Base-by-base conservation (phyloP, 2,329 filamentous ascomycete species). In the Cladobotryum mycophilum region DNA sequence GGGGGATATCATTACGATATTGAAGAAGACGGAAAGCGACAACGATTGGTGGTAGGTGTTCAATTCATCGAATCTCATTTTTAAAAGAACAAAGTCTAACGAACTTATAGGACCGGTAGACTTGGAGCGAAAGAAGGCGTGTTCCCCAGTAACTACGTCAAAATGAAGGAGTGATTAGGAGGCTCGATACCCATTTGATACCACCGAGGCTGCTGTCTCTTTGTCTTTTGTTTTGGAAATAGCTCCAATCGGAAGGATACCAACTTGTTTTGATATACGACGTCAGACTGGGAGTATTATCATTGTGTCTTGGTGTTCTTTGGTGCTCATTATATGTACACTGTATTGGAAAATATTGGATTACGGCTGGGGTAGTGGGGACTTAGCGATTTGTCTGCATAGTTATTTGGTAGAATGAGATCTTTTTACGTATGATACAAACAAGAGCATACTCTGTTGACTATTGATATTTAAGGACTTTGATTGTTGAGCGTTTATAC, bases 1-100 rank as follows among this genome's bases (percentile, higher is more conserved):
- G 76, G 93, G 93, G 17, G 93, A 99, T 30, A 70, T 97, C 51
- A 96, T 99, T 58, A 96, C 90, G 1, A 90, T 99, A 52, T 68
- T 95, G 51, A 96, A 99, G 75, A 87, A 88, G 69, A 97, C 92
- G 5, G 89, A 97, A 4, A 96, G 87, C 60, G 87, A 89, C 52
- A 91, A 90, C 51, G 92, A 97, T 67, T 97, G 92, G 92, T 97
- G 92, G 83, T 86, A 76, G 60, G 82, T 79, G 52, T 43, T 5
- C 3, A 20, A 20, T 20, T n/a, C n/a, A n/a, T n/a, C n/a, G 3
- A n/a, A 25, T 14, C 38, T 5, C 6, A 14, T 45, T 42, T 22
- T 49, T 46, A 53, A 14, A 17, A 13, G 30, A 42, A 2, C 22
- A 41, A 3, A 45, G 22, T 11, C 6, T 22, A 15, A 35, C 18